Evolutionary conservation across 495 filamentous ascomycete genomes (phyloP).

Genomic region (Jackrogersella minutella): DNA sequence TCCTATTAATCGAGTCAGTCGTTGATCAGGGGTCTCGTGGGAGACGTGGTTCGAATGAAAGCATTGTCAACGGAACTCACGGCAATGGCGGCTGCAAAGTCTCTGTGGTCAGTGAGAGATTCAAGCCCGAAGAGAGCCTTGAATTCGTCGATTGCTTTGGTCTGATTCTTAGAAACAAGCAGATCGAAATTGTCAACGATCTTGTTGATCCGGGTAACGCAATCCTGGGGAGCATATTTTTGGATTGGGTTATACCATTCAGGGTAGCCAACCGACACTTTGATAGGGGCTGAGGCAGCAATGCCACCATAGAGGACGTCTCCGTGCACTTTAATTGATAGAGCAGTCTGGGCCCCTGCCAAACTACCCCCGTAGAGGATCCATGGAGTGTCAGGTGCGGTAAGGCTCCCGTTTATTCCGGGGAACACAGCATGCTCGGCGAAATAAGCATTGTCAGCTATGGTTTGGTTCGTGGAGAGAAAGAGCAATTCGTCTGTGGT

Average conservation of each 20-base stretch:
- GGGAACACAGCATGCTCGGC: slow-evolving; percentile 54
- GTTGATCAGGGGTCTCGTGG: background rate
- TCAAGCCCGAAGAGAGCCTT: slow-evolving; percentile 56
- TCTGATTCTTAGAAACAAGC: slow-evolving; percentile 46
- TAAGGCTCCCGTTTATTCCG: slow-evolving; percentile 45
- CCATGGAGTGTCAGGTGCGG: slow-evolving; percentile 52
- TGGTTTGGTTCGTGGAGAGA: slow-evolving; percentile 58
- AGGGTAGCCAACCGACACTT: slow-evolving; percentile 48
- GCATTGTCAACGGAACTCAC: slow-evolving; percentile 12
- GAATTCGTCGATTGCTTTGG: slow-evolving; percentile 48
- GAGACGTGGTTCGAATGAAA: background rate
- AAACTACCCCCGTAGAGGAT: slow-evolving; percentile 57
- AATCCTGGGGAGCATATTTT: slow-evolving; percentile 48
- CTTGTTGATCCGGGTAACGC: slow-evolving; percentile 53
- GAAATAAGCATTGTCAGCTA: slow-evolving; percentile 58
- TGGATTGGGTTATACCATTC: slow-evolving; percentile 48
- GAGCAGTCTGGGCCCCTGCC: slow-evolving; percentile 54
- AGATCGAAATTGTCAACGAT: slow-evolving; percentile 57
- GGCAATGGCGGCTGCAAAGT: slow-evolving; percentile 57
- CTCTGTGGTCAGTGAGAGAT: slow-evolving; percentile 48
- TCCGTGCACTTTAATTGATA: slow-evolving; percentile 52
- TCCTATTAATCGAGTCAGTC: slow-evolving; percentile 25
- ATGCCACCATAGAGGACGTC: slow-evolving; percentile 56
- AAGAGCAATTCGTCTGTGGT: slow-evolving; percentile 55
- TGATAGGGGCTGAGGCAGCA: slow-evolving; percentile 50